Evolutionary conservation across 208 protist genomes (phyloP).

Genomic region (Trichomonas gallinae): DNA sequence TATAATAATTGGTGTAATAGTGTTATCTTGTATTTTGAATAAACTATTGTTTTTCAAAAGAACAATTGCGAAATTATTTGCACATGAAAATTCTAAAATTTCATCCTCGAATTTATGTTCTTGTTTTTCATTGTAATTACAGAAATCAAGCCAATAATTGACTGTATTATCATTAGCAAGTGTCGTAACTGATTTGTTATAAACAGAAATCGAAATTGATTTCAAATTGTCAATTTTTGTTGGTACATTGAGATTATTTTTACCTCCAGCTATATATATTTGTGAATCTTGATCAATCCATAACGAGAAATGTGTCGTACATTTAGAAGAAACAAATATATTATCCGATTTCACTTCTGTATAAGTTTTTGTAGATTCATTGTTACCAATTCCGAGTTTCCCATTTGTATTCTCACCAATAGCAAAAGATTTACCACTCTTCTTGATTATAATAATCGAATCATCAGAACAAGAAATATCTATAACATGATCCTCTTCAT

Average conservation of each 20-base stretch:
- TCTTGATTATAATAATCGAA: neutral
- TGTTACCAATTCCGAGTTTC: neutral
- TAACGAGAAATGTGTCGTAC: neutral
- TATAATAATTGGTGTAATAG: neutral
- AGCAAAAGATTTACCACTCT: neutral
- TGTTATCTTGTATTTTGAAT: neutral
- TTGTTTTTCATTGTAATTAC: neutral
- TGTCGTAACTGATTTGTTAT: neutral
- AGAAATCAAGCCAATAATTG: neutral
- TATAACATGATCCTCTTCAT: neutral
- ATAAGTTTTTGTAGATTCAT: neutral
- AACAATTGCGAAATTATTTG: neutral
- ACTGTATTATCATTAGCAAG: neutral
- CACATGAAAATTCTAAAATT: neutral
- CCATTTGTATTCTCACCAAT: neutral
- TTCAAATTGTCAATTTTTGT: neutral
- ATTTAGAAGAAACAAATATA: neutral
- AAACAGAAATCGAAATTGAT: neutral
- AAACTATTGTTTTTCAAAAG: neutral
- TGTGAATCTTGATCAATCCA: neutral
- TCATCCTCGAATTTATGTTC: neutral
- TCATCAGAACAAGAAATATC: neutral
- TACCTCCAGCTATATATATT: neutral
- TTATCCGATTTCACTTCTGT: neutral
- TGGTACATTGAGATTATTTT: neutral